phyloP scores from a whole-genome alignment of 768 basidiomycete species.

The Hygrocybe coccinea region DNA sequence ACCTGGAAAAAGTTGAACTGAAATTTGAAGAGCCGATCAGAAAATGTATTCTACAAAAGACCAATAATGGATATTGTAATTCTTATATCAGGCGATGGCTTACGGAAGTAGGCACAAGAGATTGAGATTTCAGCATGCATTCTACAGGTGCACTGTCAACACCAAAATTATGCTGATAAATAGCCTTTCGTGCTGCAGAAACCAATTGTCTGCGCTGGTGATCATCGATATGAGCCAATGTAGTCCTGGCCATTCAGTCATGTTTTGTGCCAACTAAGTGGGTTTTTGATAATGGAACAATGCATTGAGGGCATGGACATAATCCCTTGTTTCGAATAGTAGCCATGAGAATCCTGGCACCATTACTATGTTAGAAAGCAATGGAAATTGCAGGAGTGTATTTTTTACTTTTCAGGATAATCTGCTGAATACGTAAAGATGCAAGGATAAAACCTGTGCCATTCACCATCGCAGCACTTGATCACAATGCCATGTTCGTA shows the following conservation, averaged over 20 bases:
- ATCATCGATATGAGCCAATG: not conserved
- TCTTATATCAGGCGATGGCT: not conserved
- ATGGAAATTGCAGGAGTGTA: not conserved
- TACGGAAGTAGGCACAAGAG: not conserved
- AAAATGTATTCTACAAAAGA: not conserved
- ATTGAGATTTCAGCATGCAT: not conserved
- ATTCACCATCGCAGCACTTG: conserved; percentile 25
- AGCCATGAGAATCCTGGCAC: conserved; percentile 16
- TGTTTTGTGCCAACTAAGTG: conserved; percentile 20
- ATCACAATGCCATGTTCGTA: conserved; percentile 27
- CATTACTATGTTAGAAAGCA: conserved; percentile 15
- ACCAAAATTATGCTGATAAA: not conserved
- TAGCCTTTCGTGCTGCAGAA: conserved; percentile 1
- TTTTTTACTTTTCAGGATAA: conserved; percentile 33
- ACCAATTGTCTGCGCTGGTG: conserved; percentile 2
- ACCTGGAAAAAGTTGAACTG: conserved; percentile 18
- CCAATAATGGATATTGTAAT: not conserved
- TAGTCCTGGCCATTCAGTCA: not conserved
- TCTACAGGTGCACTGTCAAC: conserved; percentile 3
- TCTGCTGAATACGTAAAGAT: conserved; percentile 35
- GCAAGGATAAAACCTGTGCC: conserved; percentile 27
- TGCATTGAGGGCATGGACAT: conserved; percentile 25
- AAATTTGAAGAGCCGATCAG: not conserved
- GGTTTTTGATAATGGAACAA: conserved; percentile 18
- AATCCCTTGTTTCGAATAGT: conserved; percentile 14